Evolutionary conservation across 805 yeast species (phyloP), one percentile per base, ranked within the genome.

Genomic region (Komagataella mondaviorum): DNA sequence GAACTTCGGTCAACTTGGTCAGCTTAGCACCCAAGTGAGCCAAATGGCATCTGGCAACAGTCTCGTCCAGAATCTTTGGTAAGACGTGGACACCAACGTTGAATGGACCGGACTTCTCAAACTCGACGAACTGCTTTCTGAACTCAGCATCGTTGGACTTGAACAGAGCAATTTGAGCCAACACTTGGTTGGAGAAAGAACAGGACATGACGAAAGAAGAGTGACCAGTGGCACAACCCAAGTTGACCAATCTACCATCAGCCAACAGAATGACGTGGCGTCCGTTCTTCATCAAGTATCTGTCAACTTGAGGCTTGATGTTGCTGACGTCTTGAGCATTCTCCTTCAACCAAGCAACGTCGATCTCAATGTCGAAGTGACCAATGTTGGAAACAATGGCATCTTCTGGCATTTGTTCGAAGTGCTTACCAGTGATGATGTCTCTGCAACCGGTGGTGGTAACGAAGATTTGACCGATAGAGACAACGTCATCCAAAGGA

Each of bases 381-480:
- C 99, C 99, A 76, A 91, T 91, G 95, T 91, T 91, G 78, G 96
- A 93, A 59, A 91, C 99, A 71, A 91, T 93, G 64, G 99, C 98
- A 70, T 91, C 99, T 75, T 91, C 96, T 74, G 97, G 97, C 99
- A 91, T 93, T 63, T 72, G 74, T 62, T 75, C 75, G 72, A 91
- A 91, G 78, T 90, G 95, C 63, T 75, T 77, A 67, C 87, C 86
- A 60, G 85, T 84, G 77, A 91, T 89, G 71, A 91, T 91, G 73
- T 91, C 99, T 77, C 98, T 88, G 80, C 97, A 89, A 70, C 99
- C 99, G 60, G 99, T 91, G 72, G 99, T 93, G 71, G 99, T 91
- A 68, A 91, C 99, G 62, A 91, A 93, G 73, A 91, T 86, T 80
- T 93, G 98, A 72, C 98, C 98, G 59, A 81, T 71, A 53, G 84